Base-by-base conservation (phyloP, 169 alveolate species). In the Eimeria tenella region DNA sequence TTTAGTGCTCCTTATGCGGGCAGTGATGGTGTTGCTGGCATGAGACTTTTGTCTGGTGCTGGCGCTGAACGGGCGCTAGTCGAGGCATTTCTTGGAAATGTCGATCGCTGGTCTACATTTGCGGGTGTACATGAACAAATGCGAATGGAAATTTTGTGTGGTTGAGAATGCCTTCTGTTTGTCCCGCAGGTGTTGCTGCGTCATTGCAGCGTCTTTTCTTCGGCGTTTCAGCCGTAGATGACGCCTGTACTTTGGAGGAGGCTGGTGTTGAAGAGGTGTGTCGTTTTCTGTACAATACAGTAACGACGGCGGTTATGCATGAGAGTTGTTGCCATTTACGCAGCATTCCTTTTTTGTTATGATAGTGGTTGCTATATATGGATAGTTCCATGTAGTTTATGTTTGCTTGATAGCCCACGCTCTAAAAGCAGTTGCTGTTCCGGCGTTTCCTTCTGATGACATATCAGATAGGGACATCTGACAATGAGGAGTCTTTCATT, bases 241-340 rank as follows among this genome's bases (percentile, higher is more conserved):
- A 94, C 74, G 90, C 77, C 62, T 71, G 42, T 63, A 94, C 96
- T 19, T 88, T 94, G 56, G 93, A 8, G 42, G 96, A 88, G 62
- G 86, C 86, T n/a, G 91, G 93, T 23, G 81, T 94, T 53, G 94
- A 88, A 50, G 93, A 88, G 95, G 96, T 94, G 19, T 3, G 93
- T 21, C 56, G 15, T 31, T 17, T 19, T 19, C 13, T 25, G 4
- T n/a, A 49, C 49, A 13, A 31, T 31, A 31, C 42, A 71, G 56
- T 52, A 23, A 71, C 4, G n/a, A 25, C 65, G 65, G 10, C 82
- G 10, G 21, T 55, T 71, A 31, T 31, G 42, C 4, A 31, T 31
- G 42, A 31, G 42, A 31, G 42, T 31, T 31, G 42, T 31, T 31
- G 42, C 42, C 42, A 31, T 31, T 31, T 31, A 31, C 42, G 42